Conservation (phyloP, 225 moss, liverwort and hornwort genomes). For the Pseudoscleropodium purum region DNA sequence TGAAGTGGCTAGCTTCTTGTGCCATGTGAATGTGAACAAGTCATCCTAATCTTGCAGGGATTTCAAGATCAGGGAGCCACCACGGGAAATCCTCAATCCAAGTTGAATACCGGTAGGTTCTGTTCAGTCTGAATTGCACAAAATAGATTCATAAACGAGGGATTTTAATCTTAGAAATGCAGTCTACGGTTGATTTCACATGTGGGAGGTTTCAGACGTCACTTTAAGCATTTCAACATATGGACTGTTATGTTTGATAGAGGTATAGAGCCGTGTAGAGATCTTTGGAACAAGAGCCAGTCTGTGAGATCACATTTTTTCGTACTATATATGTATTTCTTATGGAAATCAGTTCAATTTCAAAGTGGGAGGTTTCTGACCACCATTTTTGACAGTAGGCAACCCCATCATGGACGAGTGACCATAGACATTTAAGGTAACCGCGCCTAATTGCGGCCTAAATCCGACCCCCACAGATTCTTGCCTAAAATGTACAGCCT, state of each 20-base stretch:
- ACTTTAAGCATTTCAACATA: neutral
- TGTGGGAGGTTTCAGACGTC: neutral
- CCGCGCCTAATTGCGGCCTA: neutral
- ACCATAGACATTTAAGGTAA: neutral
- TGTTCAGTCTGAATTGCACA: neutral
- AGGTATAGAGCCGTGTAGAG: neutral
- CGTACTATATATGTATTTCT: neutral
- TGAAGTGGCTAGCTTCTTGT: neutral
- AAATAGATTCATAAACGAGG: neutral
- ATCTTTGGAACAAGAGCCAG: neutral
- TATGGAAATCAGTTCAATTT: neutral
- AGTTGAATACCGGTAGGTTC: neutral
- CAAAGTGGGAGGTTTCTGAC: neutral
- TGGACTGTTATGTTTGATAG: neutral
- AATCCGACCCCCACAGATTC: neutral
- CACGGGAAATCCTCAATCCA: neutral
- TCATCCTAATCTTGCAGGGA: neutral
- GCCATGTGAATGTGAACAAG: neutral
- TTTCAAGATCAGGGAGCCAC: neutral
- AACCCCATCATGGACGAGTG: neutral
- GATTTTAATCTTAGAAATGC: neutral
- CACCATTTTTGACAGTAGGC: neutral
- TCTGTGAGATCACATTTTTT: neutral
- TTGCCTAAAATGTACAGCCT: neutral
- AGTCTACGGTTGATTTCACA: neutral